Percentiles rank a stretch among this genome's conserved stretches.
Conservation (phyloP, 768 basidiomycete genomes). For the Boletus bicolor region DNA sequence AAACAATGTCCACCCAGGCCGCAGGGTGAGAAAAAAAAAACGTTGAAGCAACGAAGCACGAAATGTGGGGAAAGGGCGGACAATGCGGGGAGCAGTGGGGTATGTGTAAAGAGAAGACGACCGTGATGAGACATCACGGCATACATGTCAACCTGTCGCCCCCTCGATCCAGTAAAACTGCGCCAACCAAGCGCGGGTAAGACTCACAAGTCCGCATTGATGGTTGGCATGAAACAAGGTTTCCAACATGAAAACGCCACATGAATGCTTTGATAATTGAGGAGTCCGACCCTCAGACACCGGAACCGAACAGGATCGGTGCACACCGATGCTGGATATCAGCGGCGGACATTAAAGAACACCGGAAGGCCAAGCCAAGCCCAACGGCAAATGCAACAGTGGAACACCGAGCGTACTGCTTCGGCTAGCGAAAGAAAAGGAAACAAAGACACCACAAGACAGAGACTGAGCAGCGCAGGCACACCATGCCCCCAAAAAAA, state of each 20-base stretch:
- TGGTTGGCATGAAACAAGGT: background rate
- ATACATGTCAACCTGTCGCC: background rate
- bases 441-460: too few species aligned
- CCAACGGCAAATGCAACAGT: background rate
- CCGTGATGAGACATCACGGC: background rate
- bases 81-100: slow-evolving; percentile 1
- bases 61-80: slow-evolving; percentile 14
- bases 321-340: background rate
- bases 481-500: background rate
- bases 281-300: background rate
- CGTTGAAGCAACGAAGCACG: background rate
- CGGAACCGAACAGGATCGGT: slow-evolving; percentile 3
- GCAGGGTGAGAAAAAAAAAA: background rate
- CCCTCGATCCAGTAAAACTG: background rate
- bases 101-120: background rate
- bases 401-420: background rate
- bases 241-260: background rate
- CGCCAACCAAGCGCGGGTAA: background rate
- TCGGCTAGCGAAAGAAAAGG: too few species aligned
- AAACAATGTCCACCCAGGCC: too few species aligned
- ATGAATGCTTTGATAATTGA: background rate
- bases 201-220: background rate
- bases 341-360: slow-evolving; percentile 12
- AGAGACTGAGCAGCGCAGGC: too few species aligned
- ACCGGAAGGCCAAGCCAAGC: background rate